Base-by-base conservation (phyloP, 1,139 yeast species). In the Protomyces macrosporus region DNA sequence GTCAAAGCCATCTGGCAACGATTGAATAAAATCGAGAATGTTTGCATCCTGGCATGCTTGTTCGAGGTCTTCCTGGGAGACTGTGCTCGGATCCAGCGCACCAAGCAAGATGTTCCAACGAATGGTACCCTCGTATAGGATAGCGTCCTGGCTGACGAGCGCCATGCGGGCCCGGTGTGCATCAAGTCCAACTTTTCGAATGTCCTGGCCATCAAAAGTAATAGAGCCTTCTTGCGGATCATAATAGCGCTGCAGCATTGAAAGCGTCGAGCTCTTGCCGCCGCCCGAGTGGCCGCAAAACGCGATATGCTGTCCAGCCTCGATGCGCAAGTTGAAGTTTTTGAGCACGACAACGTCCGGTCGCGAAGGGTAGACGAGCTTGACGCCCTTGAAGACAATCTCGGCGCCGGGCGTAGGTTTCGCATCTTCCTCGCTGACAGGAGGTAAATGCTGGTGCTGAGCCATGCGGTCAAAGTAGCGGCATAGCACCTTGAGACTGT, bases 271-370 rank as follows among this genome's bases (percentile, higher is more conserved):
- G 0, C 96, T 89, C 74, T 91, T 91, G 37, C 98, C 98, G 67
- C 95, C 84, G n/a, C 98, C 98, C 2, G 96, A 88, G 4, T 97
- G 97, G 0, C 98, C 98, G 5, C 91, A 98, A 69, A 91, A 83
- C 74, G 97, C 90, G 6, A 90, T 90, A 70, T 89, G 89, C 61
- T 93, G 87, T 1, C 97, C 97, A 23, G 89, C 81, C 48, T 83
- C 83, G 66, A 91, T 87, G 32, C 79, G 81, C 70, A 91, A 81
- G 65, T 84, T 80, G 60, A 90, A 72, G 37, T 83, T 79, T 45
- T 80, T 78, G 73, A 91, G 90, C n/a, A 91, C 85, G 30, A 77
- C 75, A 60, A 84, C 81, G 55, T 86, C 83, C 2, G 91, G 88
- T 68, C 98, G 82, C 1, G 97, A 88, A 14, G 97, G 97, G 73